These are phyloP conservation scores for Neltuma alba DNA, from an alignment of 306 rosid species.

Conservation along the genomic window DNA sequence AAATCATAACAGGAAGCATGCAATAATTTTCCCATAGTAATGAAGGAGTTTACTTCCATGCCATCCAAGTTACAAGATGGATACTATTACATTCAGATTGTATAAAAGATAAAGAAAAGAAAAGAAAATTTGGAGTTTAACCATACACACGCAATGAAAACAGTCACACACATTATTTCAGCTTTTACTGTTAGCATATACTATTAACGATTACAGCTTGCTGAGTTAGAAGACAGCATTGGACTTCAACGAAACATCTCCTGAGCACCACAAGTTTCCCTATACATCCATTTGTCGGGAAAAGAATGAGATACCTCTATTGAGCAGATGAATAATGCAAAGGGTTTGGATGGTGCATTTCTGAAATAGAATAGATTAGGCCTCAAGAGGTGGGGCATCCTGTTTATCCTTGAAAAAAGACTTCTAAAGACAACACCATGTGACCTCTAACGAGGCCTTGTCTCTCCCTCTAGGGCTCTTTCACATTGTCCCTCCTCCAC, in stretches of 20 bases:
- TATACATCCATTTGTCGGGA: not conserved
- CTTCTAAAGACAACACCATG: slow-evolving; percentile 43
- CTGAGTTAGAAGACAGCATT: not conserved
- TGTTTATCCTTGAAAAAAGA: slow-evolving; percentile 20
- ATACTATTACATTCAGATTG: too few species aligned
- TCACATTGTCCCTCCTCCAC: not conserved
- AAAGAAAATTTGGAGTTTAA: not conserved
- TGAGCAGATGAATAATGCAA: not conserved
- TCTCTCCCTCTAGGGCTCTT: slow-evolving; percentile 22
- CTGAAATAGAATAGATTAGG: not conserved
- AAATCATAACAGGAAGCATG: too few species aligned
- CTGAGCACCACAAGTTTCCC: not conserved
- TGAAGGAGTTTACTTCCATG: too few species aligned
- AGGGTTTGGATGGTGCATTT: not conserved
- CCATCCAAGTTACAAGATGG: too few species aligned
- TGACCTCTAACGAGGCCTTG: slow-evolving; percentile 35
- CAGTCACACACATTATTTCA: not conserved
- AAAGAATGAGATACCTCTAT: not conserved
- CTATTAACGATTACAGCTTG: not conserved
- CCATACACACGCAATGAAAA: not conserved
- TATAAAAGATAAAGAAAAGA: not conserved
- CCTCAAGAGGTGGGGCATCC: not conserved
- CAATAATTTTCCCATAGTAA: too few species aligned
- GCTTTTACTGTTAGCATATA: not conserved
- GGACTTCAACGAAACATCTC: not conserved